Evolutionary conservation across 495 filamentous ascomycete genomes (phyloP).

Genomic region (Neurospora sp.): DNA sequence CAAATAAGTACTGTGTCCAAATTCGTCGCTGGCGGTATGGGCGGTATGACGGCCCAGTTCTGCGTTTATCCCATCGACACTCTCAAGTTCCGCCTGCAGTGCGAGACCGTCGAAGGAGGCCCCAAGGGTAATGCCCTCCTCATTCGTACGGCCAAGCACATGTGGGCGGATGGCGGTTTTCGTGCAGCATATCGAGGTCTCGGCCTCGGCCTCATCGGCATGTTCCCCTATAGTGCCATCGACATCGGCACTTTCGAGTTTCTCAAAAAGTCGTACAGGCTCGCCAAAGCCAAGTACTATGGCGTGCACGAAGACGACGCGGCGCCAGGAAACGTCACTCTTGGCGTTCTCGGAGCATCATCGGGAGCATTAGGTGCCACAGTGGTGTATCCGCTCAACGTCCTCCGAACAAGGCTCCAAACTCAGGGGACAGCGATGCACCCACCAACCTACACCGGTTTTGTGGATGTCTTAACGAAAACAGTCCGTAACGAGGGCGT

Average conservation of each 20-base stretch:
- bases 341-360: constrained; percentile 74
- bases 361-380: constrained; percentile 92
- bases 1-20: constrained; percentile 72
- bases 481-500: constrained; percentile 77
- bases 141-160: constrained; percentile 66
- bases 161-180: constrained; percentile 66
- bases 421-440: constrained; percentile 89
- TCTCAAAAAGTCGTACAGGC: constrained; percentile 63
- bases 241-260: constrained; percentile 94
- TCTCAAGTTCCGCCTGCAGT: constrained; percentile 92
- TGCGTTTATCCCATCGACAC: constrained; percentile 96
- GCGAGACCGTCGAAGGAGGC: constrained; percentile 80
- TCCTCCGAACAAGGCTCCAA: constrained; percentile 87
- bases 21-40: constrained; percentile 82
- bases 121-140: constrained; percentile 78
- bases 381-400: constrained; percentile 89
- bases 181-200: constrained; percentile 83
- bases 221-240: constrained; percentile 97
- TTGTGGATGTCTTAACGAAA: constrained; percentile 73
- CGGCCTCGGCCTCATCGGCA: constrained; percentile 83
- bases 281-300: constrained; percentile 56
- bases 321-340: constrained; percentile 61
- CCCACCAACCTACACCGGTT: constrained; percentile 79
- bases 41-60: constrained; percentile 91
- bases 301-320: constrained; percentile 76